These are phyloP conservation scores for Aureobasidium sp. DNA, from an alignment of 2,329 filamentous ascomycete genomes.

Conservation along the genomic window DNA sequence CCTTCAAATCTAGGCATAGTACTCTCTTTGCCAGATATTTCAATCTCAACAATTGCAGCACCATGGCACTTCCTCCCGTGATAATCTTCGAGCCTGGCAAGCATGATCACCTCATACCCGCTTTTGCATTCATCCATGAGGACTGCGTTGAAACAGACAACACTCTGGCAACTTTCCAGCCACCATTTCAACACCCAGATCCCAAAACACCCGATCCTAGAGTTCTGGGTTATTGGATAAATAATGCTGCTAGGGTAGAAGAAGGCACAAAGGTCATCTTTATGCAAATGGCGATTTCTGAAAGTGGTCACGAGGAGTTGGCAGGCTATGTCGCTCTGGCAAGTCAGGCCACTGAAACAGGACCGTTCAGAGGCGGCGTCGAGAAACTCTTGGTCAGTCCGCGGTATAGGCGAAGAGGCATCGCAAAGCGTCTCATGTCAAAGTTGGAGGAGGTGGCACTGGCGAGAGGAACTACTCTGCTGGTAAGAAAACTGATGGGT, in stretches of 20 bases:
- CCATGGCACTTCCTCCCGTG: not conserved
- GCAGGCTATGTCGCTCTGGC: slow-evolving; percentile 52
- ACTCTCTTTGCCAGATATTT: too few species aligned
- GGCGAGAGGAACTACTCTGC: slow-evolving; percentile 42
- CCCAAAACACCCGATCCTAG: slow-evolving; percentile 31
- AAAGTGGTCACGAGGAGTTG: slow-evolving; percentile 33
- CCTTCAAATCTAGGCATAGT: not conserved
- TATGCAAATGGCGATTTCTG: slow-evolving; percentile 19
- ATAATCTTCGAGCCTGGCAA: not conserved
- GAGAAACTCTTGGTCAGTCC: slow-evolving; percentile 54
- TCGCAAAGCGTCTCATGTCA: slow-evolving; percentile 46
- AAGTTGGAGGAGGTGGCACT: slow-evolving; percentile 51
- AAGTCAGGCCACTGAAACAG: slow-evolving; percentile 50
- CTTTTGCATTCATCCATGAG: slow-evolving; percentile 52
- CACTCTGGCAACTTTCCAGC: slow-evolving; percentile 52
- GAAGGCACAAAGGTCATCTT: slow-evolving; percentile 46
- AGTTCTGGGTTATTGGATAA: slow-evolving; percentile 53
- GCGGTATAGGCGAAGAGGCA: slow-evolving; percentile 44
- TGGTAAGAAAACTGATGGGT: slow-evolving; percentile 41
- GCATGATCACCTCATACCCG: slow-evolving; percentile 49
- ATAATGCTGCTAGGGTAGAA: slow-evolving; percentile 43
- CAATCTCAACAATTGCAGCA: not conserved
- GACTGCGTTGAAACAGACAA: slow-evolving; percentile 53
- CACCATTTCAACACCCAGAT: slow-evolving; percentile 46
- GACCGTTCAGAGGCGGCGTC: slow-evolving; percentile 47